Evolutionary conservation across 2,329 filamentous ascomycete species (phyloP), one percentile per base, ranked within the genome.

Genomic region (Arachnomyces sp.): DNA sequence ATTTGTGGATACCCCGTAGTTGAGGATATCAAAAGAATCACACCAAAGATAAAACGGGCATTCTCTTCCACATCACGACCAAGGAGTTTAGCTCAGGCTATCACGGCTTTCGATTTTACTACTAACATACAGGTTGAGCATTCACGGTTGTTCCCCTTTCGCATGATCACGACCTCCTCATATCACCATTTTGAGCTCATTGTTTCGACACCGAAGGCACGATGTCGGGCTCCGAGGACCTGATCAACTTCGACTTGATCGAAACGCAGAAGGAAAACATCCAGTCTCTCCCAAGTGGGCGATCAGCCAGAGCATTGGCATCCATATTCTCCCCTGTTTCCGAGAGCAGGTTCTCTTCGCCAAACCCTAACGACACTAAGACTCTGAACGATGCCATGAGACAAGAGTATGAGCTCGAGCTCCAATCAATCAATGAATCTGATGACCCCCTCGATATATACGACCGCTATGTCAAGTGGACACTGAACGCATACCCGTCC

Each of bases 191-290:
- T 76, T 25, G 20, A 25, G 20, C 71, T 51, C 76, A 79, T 68
- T 81, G 76, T 49, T 71, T 72, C 28, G 6, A 25, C 30, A 14
- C 31, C 12, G 7, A 38, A 15, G 52, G 50, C 52, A 55, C 51
- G 25, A 67, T 68, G 65, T 56, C 63, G 52, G 55, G 49, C 43
- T 52, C 60, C 32, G 59, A 65, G 31, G 67, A 70, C 47, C 55
- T 67, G 36, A 63, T 71, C 49, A 60, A 71, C 67, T 96, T 98
- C 68, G 84, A 94, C 54, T 77, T 95, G 48, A 95, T 98, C 65
- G 92, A 98, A 67, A 79, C 77, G 34, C 89, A 95, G 55, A 98
- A 98, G 67, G 92, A 98, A 68, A 98, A 98, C 65, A 95, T 98
- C 42, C 89, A 95, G 64, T 81, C 88, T 15, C 74, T 98, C 9